Evolutionary conservation across 495 filamentous ascomycete species (phyloP).

Genomic region (Chaetomium cochliodes): DNA sequence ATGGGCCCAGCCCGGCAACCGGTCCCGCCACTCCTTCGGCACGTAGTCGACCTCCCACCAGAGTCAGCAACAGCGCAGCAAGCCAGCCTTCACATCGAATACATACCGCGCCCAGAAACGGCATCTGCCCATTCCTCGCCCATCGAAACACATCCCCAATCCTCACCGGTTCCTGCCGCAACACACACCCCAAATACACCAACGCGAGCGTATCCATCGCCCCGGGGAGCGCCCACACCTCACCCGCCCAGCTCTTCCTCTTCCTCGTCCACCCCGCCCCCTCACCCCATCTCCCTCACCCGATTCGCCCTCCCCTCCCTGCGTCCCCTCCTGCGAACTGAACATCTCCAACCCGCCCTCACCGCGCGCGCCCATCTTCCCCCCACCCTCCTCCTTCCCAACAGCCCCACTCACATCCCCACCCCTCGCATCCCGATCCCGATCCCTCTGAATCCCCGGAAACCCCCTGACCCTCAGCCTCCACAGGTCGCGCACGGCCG

Average conservation of each 20-base stretch:
- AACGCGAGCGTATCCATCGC: conserved; percentile 45
- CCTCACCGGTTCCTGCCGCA: conserved; percentile 44
- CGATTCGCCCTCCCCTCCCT: neutral
- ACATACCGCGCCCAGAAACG: conserved; percentile 44
- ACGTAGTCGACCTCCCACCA: conserved; percentile 44
- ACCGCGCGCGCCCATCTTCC: too few relatives aligned
- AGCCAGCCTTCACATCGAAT: neutral
- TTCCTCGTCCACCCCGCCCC: conserved; percentile 16
- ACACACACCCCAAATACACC: conserved; percentile 47
- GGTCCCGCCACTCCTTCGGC: conserved; percentile 65
- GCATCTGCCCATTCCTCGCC: conserved; percentile 43
- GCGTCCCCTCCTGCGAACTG: conserved; percentile 39
- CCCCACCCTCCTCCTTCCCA: conserved; percentile 13
- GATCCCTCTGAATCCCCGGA: conserved; percentile 29
- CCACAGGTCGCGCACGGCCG: conserved; percentile 54
- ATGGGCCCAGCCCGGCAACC: conserved; percentile 60
- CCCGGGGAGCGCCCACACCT: conserved; percentile 43
- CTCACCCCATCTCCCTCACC: conserved; percentile 7
- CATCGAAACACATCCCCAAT: conserved; percentile 47
- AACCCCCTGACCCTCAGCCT: conserved; percentile 44
- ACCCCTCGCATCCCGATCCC: conserved; percentile 11
- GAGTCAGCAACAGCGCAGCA: conserved; percentile 21
- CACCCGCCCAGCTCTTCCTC: conserved; percentile 27
- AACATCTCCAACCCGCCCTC: conserved; percentile 31
- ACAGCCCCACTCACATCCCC: conserved; percentile 4